phyloP scores from a whole-genome alignment of 2,329 filamentous ascomycete genomes.

The Stemphylium vesicarium region DNA sequence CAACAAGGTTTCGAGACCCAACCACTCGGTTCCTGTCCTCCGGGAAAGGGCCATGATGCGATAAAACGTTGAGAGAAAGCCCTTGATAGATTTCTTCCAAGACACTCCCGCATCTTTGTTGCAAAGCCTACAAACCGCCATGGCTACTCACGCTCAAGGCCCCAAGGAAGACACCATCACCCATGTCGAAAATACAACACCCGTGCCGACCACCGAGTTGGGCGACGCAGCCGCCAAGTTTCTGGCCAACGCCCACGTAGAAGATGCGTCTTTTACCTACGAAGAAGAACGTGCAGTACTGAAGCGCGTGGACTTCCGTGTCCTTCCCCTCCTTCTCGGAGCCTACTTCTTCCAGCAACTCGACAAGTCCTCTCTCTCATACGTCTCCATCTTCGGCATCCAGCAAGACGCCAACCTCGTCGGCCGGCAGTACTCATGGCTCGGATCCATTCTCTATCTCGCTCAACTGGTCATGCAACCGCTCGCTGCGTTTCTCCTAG shows the following conservation, averaged over 20 bases:
- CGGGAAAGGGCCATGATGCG: neutral
- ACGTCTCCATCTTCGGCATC: constrained; percentile 59
- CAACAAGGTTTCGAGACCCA: neutral
- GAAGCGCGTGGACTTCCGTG: constrained; percentile 56
- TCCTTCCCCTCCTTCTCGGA: constrained; percentile 62
- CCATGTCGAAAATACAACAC: constrained; percentile 19
- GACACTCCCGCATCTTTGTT: neutral
- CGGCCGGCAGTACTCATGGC: constrained; percentile 63
- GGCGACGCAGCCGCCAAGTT: constrained; percentile 57
- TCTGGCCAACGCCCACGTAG: constrained; percentile 49
- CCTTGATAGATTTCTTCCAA: neutral
- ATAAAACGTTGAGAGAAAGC: constrained; percentile 5
- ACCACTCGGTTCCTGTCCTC: constrained; percentile 5
- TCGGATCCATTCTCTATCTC: constrained; percentile 66
- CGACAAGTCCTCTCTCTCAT: constrained; percentile 54
- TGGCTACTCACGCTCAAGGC: constrained; percentile 10
- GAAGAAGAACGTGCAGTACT: constrained; percentile 61
- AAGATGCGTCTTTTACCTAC: constrained; percentile 52
- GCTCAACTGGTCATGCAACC: constrained; percentile 62
- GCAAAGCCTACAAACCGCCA: neutral
- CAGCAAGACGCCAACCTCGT: constrained; percentile 55
- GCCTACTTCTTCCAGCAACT: constrained; percentile 67
- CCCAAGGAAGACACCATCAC: constrained; percentile 23
- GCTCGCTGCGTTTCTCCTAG: constrained; percentile 59
- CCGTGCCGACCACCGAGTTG: neutral